These are phyloP conservation scores for Bryoglossum gracile DNA, from an alignment of 495 filamentous ascomycete genomes.

Conservation along the genomic window DNA sequence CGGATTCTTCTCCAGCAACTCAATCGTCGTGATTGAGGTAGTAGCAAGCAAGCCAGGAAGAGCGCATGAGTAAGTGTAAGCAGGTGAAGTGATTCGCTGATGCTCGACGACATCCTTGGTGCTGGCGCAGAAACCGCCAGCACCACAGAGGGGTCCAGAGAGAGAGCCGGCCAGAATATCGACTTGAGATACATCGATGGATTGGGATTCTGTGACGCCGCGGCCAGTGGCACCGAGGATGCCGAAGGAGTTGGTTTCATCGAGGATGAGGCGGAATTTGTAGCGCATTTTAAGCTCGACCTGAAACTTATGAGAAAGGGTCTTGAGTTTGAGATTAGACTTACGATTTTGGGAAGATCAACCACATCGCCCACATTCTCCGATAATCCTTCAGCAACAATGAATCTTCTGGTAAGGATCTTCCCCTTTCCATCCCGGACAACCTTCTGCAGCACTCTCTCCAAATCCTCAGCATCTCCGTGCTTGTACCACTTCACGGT, in stretches of 20 bases:
- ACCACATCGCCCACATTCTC: constrained; percentile 82
- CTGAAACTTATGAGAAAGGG: constrained; percentile 33
- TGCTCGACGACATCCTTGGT: constrained; percentile 85
- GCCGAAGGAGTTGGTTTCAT: constrained; percentile 95
- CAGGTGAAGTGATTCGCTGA: constrained; percentile 79
- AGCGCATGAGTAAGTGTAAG: constrained; percentile 92
- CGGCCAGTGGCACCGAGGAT: constrained; percentile 87
- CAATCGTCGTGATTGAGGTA: constrained; percentile 79
- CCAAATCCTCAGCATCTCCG: constrained; percentile 87
- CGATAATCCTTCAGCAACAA: constrained; percentile 91
- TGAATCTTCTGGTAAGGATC: constrained; percentile 82
- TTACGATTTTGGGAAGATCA: constrained; percentile 75
- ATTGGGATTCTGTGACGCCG: constrained; percentile 88
- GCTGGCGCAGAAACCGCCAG: constrained; percentile 92
- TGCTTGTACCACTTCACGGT: constrained; percentile 90
- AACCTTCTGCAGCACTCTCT: constrained; percentile 75
- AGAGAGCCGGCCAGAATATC: constrained; percentile 96
- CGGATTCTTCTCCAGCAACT: constrained; percentile 72
- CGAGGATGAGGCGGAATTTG: constrained; percentile 94
- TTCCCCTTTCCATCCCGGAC: constrained; percentile 78
- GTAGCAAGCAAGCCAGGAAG: constrained; percentile 88
- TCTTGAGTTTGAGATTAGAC: too few species aligned
- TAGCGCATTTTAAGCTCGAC: constrained; percentile 86
- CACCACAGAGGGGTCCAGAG: constrained; percentile 79
- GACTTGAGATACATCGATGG: constrained; percentile 79